Conservation (phyloP, 148 eudicot species). For the Vaccinium macrocarpon region DNA sequence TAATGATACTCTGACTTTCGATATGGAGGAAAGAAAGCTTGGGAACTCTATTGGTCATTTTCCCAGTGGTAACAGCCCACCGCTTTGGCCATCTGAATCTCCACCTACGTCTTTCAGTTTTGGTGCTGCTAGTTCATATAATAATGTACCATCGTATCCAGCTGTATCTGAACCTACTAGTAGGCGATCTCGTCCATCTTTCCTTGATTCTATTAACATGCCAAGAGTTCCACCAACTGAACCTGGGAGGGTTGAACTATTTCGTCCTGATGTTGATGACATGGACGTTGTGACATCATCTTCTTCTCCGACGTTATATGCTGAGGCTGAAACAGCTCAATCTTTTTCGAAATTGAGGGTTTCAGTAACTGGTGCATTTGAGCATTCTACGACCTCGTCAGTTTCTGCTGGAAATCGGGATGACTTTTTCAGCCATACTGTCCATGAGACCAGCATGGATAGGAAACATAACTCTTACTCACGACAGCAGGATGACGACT, state of each 20-base stretch:
- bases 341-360: conserved; percentile 25
- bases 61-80: conserved; percentile 30
- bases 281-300: conserved; percentile 37
- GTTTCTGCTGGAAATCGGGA: conserved; percentile 37
- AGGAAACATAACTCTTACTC: conserved; percentile 40
- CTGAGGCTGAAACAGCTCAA: conserved; percentile 23
- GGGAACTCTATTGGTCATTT: conserved; percentile 27
- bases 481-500: conserved; percentile 75
- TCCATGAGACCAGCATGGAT: conserved; percentile 34
- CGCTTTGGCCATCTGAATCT: conserved; percentile 42
- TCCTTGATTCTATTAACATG: conserved; percentile 76
- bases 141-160: conserved; percentile 34
- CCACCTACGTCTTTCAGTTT: conserved; percentile 34
- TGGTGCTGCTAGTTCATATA: conserved; percentile 32
- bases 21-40: conserved; percentile 39
- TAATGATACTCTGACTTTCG: conserved; percentile 29
- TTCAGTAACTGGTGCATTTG: conserved; percentile 19
- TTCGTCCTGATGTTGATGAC: conserved; percentile 27
- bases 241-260: conserved; percentile 28
- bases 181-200: conserved; percentile 79
- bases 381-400: conserved; percentile 18
- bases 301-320: conserved; percentile 20
- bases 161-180: conserved; percentile 41
- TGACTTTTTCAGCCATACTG: conserved; percentile 24
- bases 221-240: conserved; percentile 43